phyloP scores from a whole-genome alignment of 208 protist species.

The Leishmania tarentolae region DNA sequence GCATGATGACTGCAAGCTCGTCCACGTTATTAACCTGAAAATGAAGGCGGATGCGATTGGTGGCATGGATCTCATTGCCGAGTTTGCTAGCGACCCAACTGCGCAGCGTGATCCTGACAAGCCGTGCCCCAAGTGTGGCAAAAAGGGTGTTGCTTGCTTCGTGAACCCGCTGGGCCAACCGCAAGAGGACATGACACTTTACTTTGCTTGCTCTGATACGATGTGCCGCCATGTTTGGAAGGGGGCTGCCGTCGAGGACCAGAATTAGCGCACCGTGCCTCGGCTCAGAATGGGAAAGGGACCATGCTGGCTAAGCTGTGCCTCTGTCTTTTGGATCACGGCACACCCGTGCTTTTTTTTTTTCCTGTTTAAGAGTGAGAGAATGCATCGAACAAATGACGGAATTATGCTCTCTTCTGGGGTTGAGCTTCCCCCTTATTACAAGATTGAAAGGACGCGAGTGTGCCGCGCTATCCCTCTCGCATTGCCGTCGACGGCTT shows the following conservation, averaged over 20 bases:
- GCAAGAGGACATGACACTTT: constrained; percentile 91
- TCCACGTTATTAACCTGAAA: constrained; percentile 90
- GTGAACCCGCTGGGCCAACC: constrained; percentile 89
- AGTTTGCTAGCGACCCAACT: constrained; percentile 90
- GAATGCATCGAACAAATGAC: background rate
- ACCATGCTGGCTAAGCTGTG: background rate
- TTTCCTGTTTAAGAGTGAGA: background rate
- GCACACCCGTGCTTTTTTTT: background rate
- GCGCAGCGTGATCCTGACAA: constrained; percentile 84
- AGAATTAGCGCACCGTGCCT: constrained; percentile 19
- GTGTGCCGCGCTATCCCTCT: background rate
- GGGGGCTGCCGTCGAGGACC: constrained; percentile 56
- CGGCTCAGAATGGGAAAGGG: background rate
- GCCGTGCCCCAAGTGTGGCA: constrained; percentile 67
- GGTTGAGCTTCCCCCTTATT: background rate
- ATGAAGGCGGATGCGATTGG: constrained; percentile 76
- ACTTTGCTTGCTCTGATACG: constrained; percentile 87
- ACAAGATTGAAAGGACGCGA: background rate
- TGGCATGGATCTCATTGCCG: constrained; percentile 80
- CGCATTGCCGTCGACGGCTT: background rate
- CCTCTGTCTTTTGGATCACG: no score
- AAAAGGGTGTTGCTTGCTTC: constrained; percentile 83
- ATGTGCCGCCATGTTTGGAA: constrained; percentile 88
- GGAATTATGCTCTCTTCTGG: background rate
- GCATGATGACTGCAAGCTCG: constrained; percentile 81